phyloP scores from a whole-genome alignment of 1,284 basidiomycete species.

The Sanghuangporus sanghuang region DNA sequence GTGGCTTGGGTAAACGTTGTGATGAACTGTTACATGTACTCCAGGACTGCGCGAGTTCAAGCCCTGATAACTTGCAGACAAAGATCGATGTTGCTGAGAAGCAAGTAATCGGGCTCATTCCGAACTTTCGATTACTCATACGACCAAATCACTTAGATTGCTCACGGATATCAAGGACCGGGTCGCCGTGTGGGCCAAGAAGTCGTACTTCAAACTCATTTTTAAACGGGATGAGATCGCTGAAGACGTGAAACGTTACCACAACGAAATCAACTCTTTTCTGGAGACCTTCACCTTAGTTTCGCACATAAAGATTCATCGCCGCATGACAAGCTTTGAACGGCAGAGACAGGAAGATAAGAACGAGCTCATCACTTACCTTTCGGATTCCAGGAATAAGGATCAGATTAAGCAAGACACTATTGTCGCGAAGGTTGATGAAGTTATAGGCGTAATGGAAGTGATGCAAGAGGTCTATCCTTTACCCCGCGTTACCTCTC shows the following conservation, averaged over 20 bases:
- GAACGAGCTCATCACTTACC: constrained; percentile 33
- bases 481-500: background rate
- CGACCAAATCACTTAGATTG: constrained; percentile 27
- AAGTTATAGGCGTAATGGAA: constrained; percentile 38
- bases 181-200: constrained; percentile 37
- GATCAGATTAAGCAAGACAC: constrained; percentile 32
- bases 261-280: constrained; percentile 36
- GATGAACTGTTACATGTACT: constrained; percentile 31
- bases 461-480: constrained; percentile 41
- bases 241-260: constrained; percentile 36
- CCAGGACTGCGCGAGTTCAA: constrained; percentile 26
- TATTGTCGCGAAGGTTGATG: constrained; percentile 26
- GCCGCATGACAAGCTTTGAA: constrained; percentile 41
- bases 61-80: constrained; percentile 14
- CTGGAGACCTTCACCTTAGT: constrained; percentile 40
- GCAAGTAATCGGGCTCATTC: constrained; percentile 21
- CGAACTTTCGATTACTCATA: background rate
- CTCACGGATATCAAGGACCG: constrained; percentile 31
- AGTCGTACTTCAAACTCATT: constrained; percentile 20
- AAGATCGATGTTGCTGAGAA: constrained; percentile 24
- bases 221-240: constrained; percentile 38
- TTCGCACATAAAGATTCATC: constrained; percentile 38
- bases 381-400: constrained; percentile 38
- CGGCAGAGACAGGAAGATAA: constrained; percentile 36
- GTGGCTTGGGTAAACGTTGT: constrained; percentile 40